phyloP scores from a whole-genome alignment of 129 eudicot species.

The Mikania micrantha region DNA sequence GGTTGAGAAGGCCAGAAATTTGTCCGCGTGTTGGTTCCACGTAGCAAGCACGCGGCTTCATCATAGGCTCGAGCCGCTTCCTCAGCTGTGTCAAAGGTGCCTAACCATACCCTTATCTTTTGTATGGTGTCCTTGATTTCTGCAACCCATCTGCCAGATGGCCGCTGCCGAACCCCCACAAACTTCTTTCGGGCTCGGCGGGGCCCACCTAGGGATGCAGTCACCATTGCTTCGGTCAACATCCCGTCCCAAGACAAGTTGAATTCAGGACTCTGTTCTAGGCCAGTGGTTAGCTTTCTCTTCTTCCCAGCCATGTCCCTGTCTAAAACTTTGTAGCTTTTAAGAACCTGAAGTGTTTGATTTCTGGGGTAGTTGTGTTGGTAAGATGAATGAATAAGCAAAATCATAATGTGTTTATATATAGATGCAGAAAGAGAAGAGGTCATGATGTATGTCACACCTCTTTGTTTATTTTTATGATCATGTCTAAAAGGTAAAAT shows the following conservation, averaged over 20 bases:
- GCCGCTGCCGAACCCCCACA: conserved; percentile 72
- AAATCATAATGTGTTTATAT: conserved; percentile 12
- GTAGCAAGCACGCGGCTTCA: conserved; percentile 76
- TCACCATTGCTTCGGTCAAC: conserved; percentile 35
- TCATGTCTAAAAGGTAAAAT: conserved; percentile 18
- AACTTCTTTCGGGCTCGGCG: conserved; percentile 44
- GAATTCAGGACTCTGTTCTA: conserved; percentile 22
- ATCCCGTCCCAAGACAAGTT: conserved; percentile 38
- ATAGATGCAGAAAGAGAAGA: conserved; percentile 21
- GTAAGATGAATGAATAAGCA: background rate
- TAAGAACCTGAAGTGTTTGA: background rate
- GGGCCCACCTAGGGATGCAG: conserved; percentile 44
- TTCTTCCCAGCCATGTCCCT: conserved; percentile 60
- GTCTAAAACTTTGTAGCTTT: background rate
- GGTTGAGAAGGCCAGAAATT: conserved; percentile 71
- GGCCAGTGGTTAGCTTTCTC: conserved; percentile 40
- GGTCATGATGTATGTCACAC: conserved; percentile 28
- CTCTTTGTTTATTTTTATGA: conserved; percentile 14
- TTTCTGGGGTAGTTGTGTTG: background rate
- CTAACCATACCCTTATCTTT: conserved; percentile 76
- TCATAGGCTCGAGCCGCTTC: conserved; percentile 90
- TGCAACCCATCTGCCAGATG: conserved; percentile 87
- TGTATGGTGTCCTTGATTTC: conserved; percentile 85
- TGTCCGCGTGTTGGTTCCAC: conserved; percentile 73
- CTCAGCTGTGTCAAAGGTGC: conserved; percentile 81